Conservation (phyloP, 768 basidiomycete genomes). For the Rubroboletus satanas region DNA sequence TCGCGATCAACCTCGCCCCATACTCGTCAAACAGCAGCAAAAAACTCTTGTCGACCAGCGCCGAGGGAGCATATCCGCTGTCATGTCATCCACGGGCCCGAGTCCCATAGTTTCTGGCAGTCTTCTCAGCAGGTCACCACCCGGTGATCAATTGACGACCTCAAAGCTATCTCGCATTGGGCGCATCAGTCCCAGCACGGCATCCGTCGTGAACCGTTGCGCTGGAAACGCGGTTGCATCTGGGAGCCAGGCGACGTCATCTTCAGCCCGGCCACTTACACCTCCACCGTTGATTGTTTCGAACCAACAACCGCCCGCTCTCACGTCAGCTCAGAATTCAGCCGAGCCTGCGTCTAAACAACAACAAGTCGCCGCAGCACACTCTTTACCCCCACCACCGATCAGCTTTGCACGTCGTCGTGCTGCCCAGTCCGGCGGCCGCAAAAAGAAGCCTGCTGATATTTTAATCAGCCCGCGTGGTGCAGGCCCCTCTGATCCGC, state of each 20-base stretch:
- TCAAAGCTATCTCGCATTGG: constrained; percentile 30
- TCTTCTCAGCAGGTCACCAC: constrained; percentile 25
- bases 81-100: constrained; percentile 30
- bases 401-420: constrained; percentile 77
- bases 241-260: constrained; percentile 22
- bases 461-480: constrained; percentile 74
- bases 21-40: constrained; percentile 67
- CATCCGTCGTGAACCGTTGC: constrained; percentile 19
- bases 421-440: constrained; percentile 56
- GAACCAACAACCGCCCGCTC: constrained; percentile 18
- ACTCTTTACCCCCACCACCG: constrained; percentile 61
- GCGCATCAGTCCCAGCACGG: constrained; percentile 39
- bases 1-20: constrained; percentile 39
- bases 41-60: constrained; percentile 69
- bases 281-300: constrained; percentile 25
- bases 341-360: constrained; percentile 24
- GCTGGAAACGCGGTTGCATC: constrained; percentile 26
- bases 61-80: constrained; percentile 52
- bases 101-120: constrained; percentile 19
- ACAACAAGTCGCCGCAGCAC: constrained; percentile 16
- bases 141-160: constrained; percentile 24
- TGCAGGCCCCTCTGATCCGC: constrained; percentile 45
- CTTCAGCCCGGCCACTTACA: constrained; percentile 23
- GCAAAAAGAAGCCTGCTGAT: constrained; percentile 73
- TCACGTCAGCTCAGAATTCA: constrained; percentile 15